Percentiles rank a stretch among this genome's conserved stretches.
phyloP scores from a whole-genome alignment of 768 basidiomycete genomes.

The Suillus weaverae region DNA sequence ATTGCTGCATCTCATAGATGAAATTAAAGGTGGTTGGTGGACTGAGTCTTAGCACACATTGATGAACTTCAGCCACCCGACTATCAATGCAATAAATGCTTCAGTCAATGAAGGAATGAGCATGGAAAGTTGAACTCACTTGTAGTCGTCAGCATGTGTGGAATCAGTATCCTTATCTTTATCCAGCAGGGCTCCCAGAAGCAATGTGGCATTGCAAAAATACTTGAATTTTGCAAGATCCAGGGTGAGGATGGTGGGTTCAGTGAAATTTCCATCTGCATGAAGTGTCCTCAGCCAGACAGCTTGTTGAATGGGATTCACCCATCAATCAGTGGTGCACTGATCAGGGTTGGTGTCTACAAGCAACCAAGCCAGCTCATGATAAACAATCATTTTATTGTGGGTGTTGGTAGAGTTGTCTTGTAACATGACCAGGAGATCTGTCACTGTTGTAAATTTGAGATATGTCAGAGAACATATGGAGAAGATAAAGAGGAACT shows the following conservation, averaged over 20 bases:
- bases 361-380: neutral
- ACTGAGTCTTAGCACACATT: neutral
- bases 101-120: neutral
- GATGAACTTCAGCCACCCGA: neutral
- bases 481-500: fast-evolving
- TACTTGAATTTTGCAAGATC: neutral
- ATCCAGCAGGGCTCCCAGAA: neutral
- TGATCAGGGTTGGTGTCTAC: neutral
- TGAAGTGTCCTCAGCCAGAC: neutral
- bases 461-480: neutral
- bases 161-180: neutral
- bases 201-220: neutral
- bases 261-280: neutral
- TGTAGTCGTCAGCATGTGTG: neutral
- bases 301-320: neutral
- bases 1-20: neutral
- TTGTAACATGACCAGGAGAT: neutral
- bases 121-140: neutral
- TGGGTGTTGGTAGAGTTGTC: neutral
- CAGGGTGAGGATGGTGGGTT: neutral
- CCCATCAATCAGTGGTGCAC: neutral
- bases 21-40: neutral
- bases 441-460: too few relatives aligned
- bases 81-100: fast-evolving
- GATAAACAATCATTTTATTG: neutral